phyloP scores from a whole-genome alignment of 192 early-diverging fungal species.

The Chytriomyces confervae region DNA sequence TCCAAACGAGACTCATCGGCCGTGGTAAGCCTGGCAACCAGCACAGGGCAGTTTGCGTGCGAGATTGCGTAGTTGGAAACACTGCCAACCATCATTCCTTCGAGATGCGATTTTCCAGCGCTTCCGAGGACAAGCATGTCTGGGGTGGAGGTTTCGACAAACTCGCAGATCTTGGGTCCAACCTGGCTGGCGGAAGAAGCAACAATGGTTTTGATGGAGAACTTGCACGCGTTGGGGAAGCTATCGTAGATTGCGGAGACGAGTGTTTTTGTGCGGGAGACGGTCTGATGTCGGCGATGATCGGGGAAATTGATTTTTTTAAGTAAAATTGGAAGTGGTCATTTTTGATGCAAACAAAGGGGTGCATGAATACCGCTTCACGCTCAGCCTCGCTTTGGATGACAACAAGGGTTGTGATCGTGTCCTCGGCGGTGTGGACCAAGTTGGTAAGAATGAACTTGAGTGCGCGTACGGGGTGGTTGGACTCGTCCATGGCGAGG shows the following conservation, averaged over 20 bases:
- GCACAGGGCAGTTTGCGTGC: conserved; percentile 45
- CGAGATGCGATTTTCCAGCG: conserved; percentile 47
- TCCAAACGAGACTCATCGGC: conserved; percentile 31
- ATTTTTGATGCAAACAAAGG: no score
- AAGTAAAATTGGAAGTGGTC: background rate
- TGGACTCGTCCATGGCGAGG: conserved; percentile 51
- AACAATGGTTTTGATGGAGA: conserved; percentile 30
- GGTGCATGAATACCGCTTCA: background rate
- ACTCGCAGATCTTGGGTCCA: conserved; percentile 39
- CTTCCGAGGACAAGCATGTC: conserved; percentile 51
- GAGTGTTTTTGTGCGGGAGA: conserved; percentile 45
- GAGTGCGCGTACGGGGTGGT: conserved; percentile 45
- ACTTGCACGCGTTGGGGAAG: conserved; percentile 30
- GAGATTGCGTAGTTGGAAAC: conserved; percentile 44
- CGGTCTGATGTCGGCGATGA: conserved; percentile 15
- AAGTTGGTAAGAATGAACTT: conserved; percentile 48
- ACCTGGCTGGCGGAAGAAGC: background rate
- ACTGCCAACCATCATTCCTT: conserved; percentile 48
- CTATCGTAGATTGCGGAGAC: conserved; percentile 48
- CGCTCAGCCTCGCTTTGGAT: conserved; percentile 41
- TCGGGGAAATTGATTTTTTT: background rate
- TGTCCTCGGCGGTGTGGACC: conserved; percentile 37
- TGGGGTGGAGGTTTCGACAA: conserved; percentile 44
- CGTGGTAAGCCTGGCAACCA: conserved; percentile 41
- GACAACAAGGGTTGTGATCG: conserved; percentile 39